A percentile compares a stretch with the other conserved stretches of the same genome.
phyloP scores from a whole-genome alignment of 352 stramenopile genomes.

The Elongisporangium anandrum region DNA sequence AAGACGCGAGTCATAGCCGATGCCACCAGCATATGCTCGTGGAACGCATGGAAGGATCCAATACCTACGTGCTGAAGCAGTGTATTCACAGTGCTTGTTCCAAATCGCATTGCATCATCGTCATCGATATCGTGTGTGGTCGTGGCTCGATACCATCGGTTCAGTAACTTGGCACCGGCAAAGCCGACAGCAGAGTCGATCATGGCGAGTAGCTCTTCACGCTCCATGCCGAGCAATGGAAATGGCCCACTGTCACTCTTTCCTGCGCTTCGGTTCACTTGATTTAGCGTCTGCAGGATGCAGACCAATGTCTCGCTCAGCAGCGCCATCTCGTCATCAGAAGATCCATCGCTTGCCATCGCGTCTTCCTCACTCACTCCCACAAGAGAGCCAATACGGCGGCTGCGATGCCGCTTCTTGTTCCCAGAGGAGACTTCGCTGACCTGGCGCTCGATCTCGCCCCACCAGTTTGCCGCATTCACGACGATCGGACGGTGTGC shows the following conservation, averaged over 20 bases:
- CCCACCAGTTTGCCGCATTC: constrained; percentile 38
- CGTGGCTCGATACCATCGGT: constrained; percentile 18
- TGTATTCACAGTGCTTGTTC: constrained; percentile 15
- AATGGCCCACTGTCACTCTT: background rate
- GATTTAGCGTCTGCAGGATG: constrained; percentile 15
- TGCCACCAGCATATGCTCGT: constrained; percentile 31
- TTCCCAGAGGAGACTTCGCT: constrained; percentile 2
- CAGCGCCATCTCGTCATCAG: background rate
- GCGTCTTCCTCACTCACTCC: background rate
- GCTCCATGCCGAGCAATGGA: background rate
- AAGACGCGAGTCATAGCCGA: constrained; percentile 29
- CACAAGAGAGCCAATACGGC: constrained; percentile 1
- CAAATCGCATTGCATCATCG: constrained; percentile 7
- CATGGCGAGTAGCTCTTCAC: constrained; percentile 3
- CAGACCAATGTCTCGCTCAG: constrained; percentile 10
- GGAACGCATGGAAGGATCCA: constrained; percentile 29
- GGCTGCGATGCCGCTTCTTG: background rate
- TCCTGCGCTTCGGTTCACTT: constrained; percentile 6
- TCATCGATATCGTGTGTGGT: constrained; percentile 3
- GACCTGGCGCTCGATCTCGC: constrained; percentile 28
- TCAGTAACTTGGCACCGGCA: constrained; percentile 22
- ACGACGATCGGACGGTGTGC: constrained; percentile 21
- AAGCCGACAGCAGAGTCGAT: constrained; percentile 25
- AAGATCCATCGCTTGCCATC: background rate
- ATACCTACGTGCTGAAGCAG: constrained; percentile 25